Percentiles rank a stretch among this genome's conserved stretches.
Evolutionary conservation across 1,284 basidiomycete genomes (phyloP).

Genomic region (Puccinia coronata): DNA sequence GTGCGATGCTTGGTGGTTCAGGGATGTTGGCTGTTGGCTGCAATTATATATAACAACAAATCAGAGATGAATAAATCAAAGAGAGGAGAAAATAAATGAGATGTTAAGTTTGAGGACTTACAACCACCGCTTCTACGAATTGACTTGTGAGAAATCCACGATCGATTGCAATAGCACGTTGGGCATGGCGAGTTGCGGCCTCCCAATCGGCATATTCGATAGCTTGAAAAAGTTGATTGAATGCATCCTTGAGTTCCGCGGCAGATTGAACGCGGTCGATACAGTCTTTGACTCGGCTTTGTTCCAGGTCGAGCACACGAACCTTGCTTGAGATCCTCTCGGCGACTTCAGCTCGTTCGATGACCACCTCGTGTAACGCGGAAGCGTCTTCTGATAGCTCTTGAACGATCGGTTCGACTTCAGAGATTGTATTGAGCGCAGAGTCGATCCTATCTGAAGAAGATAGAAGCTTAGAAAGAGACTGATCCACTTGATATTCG

Average conservation of each 20-base stretch:
- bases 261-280: conserved; percentile 57
- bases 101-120: conserved; percentile 59
- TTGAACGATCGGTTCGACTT: conserved; percentile 29
- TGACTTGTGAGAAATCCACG: conserved; percentile 73
- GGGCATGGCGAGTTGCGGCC: conserved; percentile 83
- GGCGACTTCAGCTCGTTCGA: conserved; percentile 43
- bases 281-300: conserved; percentile 54
- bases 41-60: not conserved
- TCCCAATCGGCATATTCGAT: conserved; percentile 93
- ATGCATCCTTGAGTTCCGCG: conserved; percentile 63
- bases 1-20: conserved; percentile 77
- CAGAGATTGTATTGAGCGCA: conserved; percentile 29
- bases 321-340: conserved; percentile 47
- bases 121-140: conserved; percentile 85
- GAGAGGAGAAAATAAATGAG: conserved; percentile 43
- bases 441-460: conserved; percentile 38
- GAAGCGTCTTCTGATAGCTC: conserved; percentile 20
- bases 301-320: conserved; percentile 36
- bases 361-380: conserved; percentile 34
- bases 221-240: conserved; percentile 74
- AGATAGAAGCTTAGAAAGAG: conserved; percentile 28
- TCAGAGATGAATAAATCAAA: conserved; percentile 5
- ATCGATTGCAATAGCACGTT: conserved; percentile 81
- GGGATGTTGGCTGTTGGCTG: conserved; percentile 88
- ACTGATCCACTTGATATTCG: conserved; percentile 33